Conservation (phyloP, 2,329 filamentous ascomycete genomes). For the Ophiostoma angusticollis region DNA sequence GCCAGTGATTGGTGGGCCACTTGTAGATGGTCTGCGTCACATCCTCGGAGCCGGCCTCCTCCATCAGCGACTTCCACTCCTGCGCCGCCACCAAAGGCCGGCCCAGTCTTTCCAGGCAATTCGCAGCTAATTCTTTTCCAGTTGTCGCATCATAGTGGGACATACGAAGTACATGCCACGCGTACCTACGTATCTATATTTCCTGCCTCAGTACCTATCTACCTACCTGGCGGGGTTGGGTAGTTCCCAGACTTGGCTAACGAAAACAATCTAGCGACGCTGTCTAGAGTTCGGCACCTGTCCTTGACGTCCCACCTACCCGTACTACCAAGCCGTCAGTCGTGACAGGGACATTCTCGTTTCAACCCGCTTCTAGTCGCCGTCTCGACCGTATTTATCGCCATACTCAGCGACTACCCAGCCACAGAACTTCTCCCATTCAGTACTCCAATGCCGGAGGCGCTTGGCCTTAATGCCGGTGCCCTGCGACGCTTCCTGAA, state of each 20-base stretch:
- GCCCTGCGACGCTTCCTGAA: constrained; percentile 63
- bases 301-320: too few species aligned
- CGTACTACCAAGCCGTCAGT: too few species aligned
- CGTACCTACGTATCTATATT: too few species aligned
- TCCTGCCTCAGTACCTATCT: too few species aligned
- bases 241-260: too few species aligned
- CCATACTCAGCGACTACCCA: constrained; percentile 75
- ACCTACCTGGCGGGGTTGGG: too few species aligned
- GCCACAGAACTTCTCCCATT: constrained; percentile 83
- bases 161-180: too few species aligned
- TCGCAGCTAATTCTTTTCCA: too few species aligned
- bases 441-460: constrained; percentile 63
- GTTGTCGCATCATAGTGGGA: too few species aligned
- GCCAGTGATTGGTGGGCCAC: constrained; percentile 20
- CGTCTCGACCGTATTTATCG: constrained; percentile 45
- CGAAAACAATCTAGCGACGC: too few species aligned
- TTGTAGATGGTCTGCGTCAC: constrained; percentile 15
- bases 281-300: too few species aligned
- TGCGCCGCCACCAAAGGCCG: constrained; percentile 10
- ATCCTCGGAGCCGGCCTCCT: constrained; percentile 19
- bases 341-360: too few species aligned
- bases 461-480: constrained; percentile 56
- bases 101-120: constrained; percentile 10
- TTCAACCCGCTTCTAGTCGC: constrained; percentile 5
- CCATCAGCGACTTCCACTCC: constrained; percentile 15